These are phyloP conservation scores for Aschersonia sp. DNA, from an alignment of 2,329 filamentous ascomycete genomes.

Conservation along the genomic window DNA sequence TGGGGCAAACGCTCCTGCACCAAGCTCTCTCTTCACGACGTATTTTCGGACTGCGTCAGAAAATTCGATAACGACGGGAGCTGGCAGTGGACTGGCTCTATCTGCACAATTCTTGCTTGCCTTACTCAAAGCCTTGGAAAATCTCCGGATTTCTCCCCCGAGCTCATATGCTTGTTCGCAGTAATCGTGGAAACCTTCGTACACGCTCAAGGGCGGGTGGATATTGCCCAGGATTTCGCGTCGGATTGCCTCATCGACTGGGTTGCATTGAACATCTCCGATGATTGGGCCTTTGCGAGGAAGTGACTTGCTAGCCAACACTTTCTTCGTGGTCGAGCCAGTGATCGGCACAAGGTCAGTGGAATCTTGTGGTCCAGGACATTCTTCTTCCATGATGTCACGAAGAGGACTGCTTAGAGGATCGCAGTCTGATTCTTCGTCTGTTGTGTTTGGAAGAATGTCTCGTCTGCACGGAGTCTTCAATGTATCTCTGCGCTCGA, in stretches of 20 bases:
- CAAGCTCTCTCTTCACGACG: slow-evolving; percentile 70
- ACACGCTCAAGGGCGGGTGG: slow-evolving; percentile 58
- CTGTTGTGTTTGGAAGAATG: slow-evolving; percentile 9
- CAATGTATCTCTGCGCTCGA: slow-evolving; percentile 43
- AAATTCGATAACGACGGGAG: slow-evolving; percentile 54
- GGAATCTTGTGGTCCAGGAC: slow-evolving; percentile 30
- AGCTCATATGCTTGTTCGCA: slow-evolving; percentile 47
- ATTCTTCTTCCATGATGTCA: slow-evolving; percentile 42
- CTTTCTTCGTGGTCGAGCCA: slow-evolving; percentile 17
- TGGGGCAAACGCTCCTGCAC: slow-evolving; percentile 85
- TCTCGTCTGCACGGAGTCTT: slow-evolving; percentile 64
- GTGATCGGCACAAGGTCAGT: slow-evolving; percentile 34
- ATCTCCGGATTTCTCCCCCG: slow-evolving; percentile 67
- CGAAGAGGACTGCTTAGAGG: slow-evolving; percentile 58
- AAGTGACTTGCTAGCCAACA: slow-evolving; percentile 21
- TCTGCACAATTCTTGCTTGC: slow-evolving; percentile 43
- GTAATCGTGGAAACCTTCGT: slow-evolving; percentile 69
- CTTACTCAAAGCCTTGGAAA: slow-evolving; percentile 51
- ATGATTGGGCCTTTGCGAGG: slow-evolving; percentile 58
- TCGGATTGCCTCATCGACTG: slow-evolving; percentile 63
- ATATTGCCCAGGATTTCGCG: slow-evolving; percentile 60
- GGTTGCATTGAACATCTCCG: slow-evolving; percentile 74
- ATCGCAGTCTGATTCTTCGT: slow-evolving; percentile 22
- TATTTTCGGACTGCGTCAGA: slow-evolving; percentile 53
- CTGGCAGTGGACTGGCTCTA: slow-evolving; percentile 40